Evolutionary conservation across 2,329 filamentous ascomycete species (phyloP).

Genomic region (Xylariaceae sp.): DNA sequence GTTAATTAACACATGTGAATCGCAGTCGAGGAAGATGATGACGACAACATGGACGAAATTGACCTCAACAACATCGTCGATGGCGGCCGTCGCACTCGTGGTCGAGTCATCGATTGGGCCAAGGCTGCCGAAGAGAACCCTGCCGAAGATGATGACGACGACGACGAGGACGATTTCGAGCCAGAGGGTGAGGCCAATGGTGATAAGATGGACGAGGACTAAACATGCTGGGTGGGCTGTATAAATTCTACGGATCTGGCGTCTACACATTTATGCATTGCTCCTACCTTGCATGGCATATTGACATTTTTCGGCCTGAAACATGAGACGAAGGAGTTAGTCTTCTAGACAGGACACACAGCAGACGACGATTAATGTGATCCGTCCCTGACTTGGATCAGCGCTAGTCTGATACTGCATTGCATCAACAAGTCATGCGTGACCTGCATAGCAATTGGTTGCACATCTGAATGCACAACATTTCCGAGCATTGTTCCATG

Average conservation of each 20-base stretch:
- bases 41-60: slow-evolving; percentile 89
- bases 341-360: slow-evolving; percentile 1
- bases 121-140: slow-evolving; percentile 84
- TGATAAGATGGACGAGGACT: slow-evolving; percentile 72
- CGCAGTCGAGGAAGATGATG: slow-evolving; percentile 71
- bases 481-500: not conserved
- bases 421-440: not conserved
- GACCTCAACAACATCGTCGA: slow-evolving; percentile 86
- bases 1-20: slow-evolving; percentile 16
- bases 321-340: slow-evolving; percentile 1
- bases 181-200: slow-evolving; percentile 65
- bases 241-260: not conserved
- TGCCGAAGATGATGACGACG: slow-evolving; percentile 78
- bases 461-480: slow-evolving; percentile 18
- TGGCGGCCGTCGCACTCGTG: slow-evolving; percentile 83
- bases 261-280: not conserved
- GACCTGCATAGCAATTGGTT: slow-evolving; percentile 5
- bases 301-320: not conserved
- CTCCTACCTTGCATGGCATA: not conserved
- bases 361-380: slow-evolving; percentile 7
- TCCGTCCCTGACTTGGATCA: slow-evolving; percentile 12
- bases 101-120: slow-evolving; percentile 90
- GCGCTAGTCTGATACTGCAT: slow-evolving; percentile 1
- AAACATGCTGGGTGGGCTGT: slow-evolving; percentile 11
- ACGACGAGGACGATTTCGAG: slow-evolving; percentile 75